Base-by-base conservation (phyloP, 805 yeast species). In the Nakazawaea laoshanensis region DNA sequence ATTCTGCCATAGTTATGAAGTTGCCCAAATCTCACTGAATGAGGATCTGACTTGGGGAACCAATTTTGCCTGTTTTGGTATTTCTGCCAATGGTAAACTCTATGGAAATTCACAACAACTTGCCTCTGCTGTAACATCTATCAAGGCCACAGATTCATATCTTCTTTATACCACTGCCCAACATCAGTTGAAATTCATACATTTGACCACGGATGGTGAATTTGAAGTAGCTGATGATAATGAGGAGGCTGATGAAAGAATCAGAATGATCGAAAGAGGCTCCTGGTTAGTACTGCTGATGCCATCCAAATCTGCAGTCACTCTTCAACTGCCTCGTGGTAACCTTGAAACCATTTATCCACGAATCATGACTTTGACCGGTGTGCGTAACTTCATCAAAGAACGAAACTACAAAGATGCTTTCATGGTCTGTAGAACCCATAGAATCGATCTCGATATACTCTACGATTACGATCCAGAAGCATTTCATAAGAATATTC, bases 251-350 rank as follows among this genome's bases (percentile, higher is more conserved):
- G 96, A 86, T 53, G 98, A 89, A 59, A 74, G 96, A 57, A 68
- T 80, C 11, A 74, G 99, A 46, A 74, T 79, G 38, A 78, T 92
- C 34, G 99, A 92, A 57, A 69, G 96, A 43, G 97, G 98, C 1
- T 86, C 96, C 0, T 46, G 82, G n/a, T 56, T 92, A 30, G 85
- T 89, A 0, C 65, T 87, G 24, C 74, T 74, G 2, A 79, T 87
- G 47, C 96, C 96, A 1, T 74, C 89, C 0, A 80, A 74, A 35
- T 77, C 87, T 36, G 70, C 88, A 1, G 87, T 94, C 13, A 76
- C 85, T 4, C 63, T 92, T 33, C 96, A 92, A 54, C 96, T 96
- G 4, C 94, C 94, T 38, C 72, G 99, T 52, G 99, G 99, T 40
- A 92, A 92, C 48, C 61, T 92, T 44, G 99, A 92, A 55, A 87